Evolutionary conservation across 371 early-diverging fungal genomes (phyloP).

Genomic region (Nematocida sp.): DNA sequence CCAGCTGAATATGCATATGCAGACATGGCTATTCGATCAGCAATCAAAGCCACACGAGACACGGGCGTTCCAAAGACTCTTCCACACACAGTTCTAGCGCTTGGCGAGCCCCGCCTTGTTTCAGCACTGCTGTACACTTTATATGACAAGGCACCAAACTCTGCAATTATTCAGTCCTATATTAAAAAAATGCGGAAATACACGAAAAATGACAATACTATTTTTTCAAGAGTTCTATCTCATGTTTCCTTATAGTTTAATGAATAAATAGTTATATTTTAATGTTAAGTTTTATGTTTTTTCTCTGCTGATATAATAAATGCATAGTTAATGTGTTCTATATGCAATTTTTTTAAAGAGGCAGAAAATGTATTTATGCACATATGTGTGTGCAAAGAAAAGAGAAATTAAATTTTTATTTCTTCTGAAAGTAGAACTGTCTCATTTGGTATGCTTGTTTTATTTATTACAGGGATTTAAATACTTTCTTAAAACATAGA

Average conservation of each 20-base stretch:
- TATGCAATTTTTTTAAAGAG: no score
- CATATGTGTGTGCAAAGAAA: no score
- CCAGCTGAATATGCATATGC: constrained; percentile 7
- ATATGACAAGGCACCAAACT: constrained; percentile 38
- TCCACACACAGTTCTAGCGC: constrained; percentile 16
- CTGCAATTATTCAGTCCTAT: constrained; percentile 43
- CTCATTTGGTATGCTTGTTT: no score
- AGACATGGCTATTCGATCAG: constrained; percentile 52
- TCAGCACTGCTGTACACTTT: constrained; percentile 52
- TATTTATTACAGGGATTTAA: no score
- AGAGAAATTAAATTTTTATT: no score
- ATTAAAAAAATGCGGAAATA: constrained; percentile 52
- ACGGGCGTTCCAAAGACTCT: constrained; percentile 40
- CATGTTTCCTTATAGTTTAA: neutral
- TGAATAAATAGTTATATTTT: constrained; percentile 25
- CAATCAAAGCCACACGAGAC: constrained; percentile 44
- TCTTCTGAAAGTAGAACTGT: no score
- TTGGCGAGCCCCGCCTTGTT: constrained; percentile 38
- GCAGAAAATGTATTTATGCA: no score
- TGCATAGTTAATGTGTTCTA: no score
- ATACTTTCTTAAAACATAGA: no score
- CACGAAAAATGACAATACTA: constrained; percentile 32
- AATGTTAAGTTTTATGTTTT: neutral
- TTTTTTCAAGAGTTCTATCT: constrained; percentile 36
- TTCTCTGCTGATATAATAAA: no score